Conservation (phyloP, 768 basidiomycete genomes). For the Russula compacta region DNA sequence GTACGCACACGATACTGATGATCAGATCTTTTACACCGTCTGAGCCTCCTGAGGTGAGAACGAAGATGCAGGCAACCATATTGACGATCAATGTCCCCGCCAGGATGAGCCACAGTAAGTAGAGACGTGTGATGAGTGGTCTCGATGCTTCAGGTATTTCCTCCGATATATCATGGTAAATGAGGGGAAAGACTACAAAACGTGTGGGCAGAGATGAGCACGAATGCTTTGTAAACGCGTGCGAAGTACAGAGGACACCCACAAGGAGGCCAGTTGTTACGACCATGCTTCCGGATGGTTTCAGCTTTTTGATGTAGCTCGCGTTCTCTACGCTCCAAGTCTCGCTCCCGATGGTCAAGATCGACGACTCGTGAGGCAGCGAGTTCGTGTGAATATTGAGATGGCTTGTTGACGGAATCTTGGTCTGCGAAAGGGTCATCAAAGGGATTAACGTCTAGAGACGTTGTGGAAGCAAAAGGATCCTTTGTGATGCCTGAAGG, state of each 20-base stretch:
- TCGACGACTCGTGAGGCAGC: conserved; percentile 46
- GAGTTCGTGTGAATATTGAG: conserved; percentile 23
- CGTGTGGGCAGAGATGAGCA: neutral
- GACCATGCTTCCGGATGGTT: conserved; percentile 61
- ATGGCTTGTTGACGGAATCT: conserved; percentile 13
- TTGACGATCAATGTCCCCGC: conserved; percentile 76
- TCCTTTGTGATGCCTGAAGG: conserved; percentile 43
- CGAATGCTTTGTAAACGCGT: neutral
- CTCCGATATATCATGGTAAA: conserved; percentile 87
- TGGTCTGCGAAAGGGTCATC: conserved; percentile 61
- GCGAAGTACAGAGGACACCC: conserved; percentile 26
- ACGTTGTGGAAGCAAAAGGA: conserved; percentile 78
- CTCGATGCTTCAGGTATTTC: conserved; percentile 82
- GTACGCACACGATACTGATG: conserved; percentile 67
- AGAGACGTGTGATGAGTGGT: conserved; percentile 75
- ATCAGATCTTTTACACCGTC: conserved; percentile 77
- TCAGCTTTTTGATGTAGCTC: conserved; percentile 65
- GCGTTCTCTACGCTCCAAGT: conserved; percentile 69
- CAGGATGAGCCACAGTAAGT: conserved; percentile 91
- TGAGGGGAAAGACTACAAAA: conserved; percentile 74
- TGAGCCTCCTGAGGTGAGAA: conserved; percentile 66
- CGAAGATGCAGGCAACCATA: conserved; percentile 80
- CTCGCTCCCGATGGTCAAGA: conserved; percentile 67
- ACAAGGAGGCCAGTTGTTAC: conserved; percentile 94
- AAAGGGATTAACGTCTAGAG: conserved; percentile 83